Evolutionary conservation across 306 rosid species (phyloP), one percentile per base, ranked within the genome.

Genomic region (Hylodesmum podocarpum): DNA sequence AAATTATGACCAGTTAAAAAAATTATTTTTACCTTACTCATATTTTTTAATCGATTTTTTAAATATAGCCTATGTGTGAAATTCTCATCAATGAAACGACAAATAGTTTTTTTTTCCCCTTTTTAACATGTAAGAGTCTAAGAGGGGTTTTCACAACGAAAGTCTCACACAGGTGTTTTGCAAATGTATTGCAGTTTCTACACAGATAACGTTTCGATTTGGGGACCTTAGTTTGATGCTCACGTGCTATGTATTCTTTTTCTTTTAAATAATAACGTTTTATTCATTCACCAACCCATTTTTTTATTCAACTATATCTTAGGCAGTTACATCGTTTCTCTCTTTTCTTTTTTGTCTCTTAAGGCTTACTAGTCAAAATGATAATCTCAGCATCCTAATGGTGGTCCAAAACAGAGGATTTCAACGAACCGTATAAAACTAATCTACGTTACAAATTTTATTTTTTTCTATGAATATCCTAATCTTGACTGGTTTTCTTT

Each of bases 341-440:
- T n/a, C n/a, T n/a, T n/a, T n/a, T n/a, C n/a, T 33, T 8, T 10
- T 37, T 19, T 5, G 50, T 25, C 33, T 36, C n/a, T 59, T 22
- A 40, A 76, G 47, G 18, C 9, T 64, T 70, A 29, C 28, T 21
- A 19, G 72, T 47, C 66, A 75, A 68, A 61, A 57, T 1, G 24
- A 4, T 11, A 12, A 64, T 8, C 29, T 27, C 66, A 27, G 11
- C 66, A 27, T 6, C 13, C 22, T 18, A 55, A 5, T 73, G 22
- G 47, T 49, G 76, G 76, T 57, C 71, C 40, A 66, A 55, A 33
- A 29, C 63, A 43, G 66, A 31, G 16, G 65, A 58, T 46, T 55
- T 73, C 49, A 27, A 54, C 4, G 34, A 51, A 53, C 27, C 36
- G n/a, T 40, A 19, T 34, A 25, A 24, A 72, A 50, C 49, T 36